Conservation (phyloP, 2,329 filamentous ascomycete species). For the Macrophomina tecta region DNA sequence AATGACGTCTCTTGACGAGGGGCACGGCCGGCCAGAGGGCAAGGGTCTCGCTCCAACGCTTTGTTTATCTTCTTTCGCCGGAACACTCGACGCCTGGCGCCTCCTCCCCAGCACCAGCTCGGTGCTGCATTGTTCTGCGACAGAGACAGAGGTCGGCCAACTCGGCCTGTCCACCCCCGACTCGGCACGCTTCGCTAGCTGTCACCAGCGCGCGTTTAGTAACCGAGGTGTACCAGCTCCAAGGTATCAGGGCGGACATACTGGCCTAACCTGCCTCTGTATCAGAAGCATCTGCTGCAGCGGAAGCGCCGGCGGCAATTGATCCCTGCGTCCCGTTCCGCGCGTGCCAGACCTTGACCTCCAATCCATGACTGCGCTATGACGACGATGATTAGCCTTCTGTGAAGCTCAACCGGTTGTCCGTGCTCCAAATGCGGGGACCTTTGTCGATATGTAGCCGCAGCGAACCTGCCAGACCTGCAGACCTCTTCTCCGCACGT, state of each 20-base stretch:
- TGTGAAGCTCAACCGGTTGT: constrained; percentile 5
- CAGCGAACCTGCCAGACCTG: background rate
- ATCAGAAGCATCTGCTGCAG: background rate
- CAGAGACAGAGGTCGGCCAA: no score
- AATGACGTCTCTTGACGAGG: constrained; percentile 17
- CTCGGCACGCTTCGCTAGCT: no score
- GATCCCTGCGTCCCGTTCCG: background rate
- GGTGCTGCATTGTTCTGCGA: no score
- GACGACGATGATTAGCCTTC: background rate
- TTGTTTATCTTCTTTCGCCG: no score
- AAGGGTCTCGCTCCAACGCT: background rate
- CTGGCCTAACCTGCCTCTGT: no score
- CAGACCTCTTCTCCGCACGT: background rate
- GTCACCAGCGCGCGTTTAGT: no score
- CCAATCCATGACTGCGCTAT: background rate
- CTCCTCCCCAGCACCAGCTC: no score
- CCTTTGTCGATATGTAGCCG: no score
- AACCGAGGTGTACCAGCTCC: no score
- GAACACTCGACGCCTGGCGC: no score
- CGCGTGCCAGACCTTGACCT: background rate
- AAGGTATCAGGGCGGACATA: no score
- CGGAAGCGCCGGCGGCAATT: background rate
- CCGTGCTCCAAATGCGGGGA: constrained; percentile 18
- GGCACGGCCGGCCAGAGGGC: background rate
- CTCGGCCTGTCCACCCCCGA: no score